These are phyloP conservation scores for Pecoramyces ruminantium DNA, from an alignment of 192 early-diverging fungal species.

Conservation along the genomic window DNA sequence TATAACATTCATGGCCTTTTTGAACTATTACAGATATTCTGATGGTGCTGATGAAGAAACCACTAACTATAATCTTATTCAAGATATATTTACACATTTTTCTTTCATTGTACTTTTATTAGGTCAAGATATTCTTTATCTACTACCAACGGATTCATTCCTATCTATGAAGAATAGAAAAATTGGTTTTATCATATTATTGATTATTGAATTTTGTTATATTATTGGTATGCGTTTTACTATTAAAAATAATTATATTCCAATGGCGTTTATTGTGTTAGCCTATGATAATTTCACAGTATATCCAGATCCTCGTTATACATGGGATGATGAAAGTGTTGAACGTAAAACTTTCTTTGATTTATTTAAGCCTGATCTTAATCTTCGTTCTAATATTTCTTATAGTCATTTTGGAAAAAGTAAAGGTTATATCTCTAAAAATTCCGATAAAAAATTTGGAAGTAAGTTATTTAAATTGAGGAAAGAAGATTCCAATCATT, in stretches of 20 bases:
- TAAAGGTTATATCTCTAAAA: too few species aligned
- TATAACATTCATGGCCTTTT: not conserved
- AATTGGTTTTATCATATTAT: not conserved
- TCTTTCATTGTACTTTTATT: not conserved
- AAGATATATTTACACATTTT: not conserved
- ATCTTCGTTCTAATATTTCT: not conserved
- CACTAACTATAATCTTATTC: not conserved
- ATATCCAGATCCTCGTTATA: not conserved
- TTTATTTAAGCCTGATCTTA: not conserved
- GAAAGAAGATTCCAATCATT: too few species aligned
- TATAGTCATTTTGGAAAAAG: not conserved
- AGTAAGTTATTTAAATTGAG: too few species aligned
- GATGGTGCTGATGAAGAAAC: not conserved
- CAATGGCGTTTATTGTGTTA: not conserved
- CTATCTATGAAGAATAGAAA: not conserved
- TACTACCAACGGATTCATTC: not conserved
- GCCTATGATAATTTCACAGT: not conserved
- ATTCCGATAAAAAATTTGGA: too few species aligned
- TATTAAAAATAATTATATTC: not conserved
- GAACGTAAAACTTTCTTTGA: not conserved
- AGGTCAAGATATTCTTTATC: not conserved
- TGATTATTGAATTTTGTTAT: not conserved
- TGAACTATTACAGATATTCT: not conserved
- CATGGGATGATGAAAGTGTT: not conserved
- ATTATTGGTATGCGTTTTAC: not conserved